Base-by-base conservation (phyloP, 1,284 basidiomycete genomes). In the Quambalaria eucalypti region DNA sequence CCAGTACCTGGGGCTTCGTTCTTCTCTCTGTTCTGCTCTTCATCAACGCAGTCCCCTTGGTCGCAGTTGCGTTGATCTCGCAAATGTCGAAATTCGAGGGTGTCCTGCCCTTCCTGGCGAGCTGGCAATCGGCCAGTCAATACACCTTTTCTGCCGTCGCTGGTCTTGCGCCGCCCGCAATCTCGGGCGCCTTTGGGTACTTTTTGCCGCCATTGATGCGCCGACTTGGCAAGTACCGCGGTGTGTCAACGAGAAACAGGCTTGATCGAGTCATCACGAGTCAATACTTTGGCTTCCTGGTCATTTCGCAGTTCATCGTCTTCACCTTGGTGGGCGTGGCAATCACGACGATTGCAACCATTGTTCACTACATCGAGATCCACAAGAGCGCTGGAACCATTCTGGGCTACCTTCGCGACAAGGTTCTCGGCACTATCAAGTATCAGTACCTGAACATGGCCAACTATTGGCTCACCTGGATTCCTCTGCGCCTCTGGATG, bases 401-500 rank as follows among this genome's bases (percentile, higher is more conserved):
- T 42, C 54, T 65, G 40, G 48, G 59, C 38, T 57, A 50, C 33
- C 59, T 69, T n/a, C 56, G 65, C 8, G 55, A 55, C 12, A 54
- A 56, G 29, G 51, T 65, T 8, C 60, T 64, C 2, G 56, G 57
- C 19, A 58, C 61, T 5, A 60, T 72, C 40, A 66, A 68, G 49
- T 53, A 59, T 44, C 71, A 71, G 54, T 73, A 71, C 52, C 56
- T 71, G 52, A 58, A 63, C 30, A 56, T 66, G 60, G 68, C 65
- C 46, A 71, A 67, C 53, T 75, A 75, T 51, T 75, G 73, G 73
- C 62, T 75, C 39, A 70, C 73, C 21, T 74, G 69, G 69, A n/a
- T 71, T 36, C 61, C 68, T 0, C 81, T 97, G 31, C 88, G 92
- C 70, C 92, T 91, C 28, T 95, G 95, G 81, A 81, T 96, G 46